Percentiles rank a stretch among this genome's conserved stretches.
Conservation (phyloP, 495 filamentous ascomycete species). For the Aspergillus conjunctus region DNA sequence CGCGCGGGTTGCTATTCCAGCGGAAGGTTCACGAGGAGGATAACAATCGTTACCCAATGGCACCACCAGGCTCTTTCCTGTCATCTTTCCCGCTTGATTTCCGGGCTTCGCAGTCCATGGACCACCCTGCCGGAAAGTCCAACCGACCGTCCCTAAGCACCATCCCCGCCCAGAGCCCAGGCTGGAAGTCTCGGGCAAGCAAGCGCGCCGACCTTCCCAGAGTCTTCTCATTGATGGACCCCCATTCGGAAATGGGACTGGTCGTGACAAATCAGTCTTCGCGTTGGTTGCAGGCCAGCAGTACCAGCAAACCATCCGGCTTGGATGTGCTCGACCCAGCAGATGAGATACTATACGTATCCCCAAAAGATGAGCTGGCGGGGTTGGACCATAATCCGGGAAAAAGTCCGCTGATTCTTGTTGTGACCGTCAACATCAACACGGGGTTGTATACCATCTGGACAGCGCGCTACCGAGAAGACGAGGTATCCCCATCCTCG, state of each 20-base stretch:
- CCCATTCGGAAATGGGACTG: slow-evolving; percentile 81
- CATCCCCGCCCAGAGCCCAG: slow-evolving; percentile 28
- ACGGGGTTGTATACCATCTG: slow-evolving; percentile 76
- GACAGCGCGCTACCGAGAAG: slow-evolving; percentile 69
- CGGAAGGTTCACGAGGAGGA: slow-evolving; percentile 57
- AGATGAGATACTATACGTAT: slow-evolving; percentile 83
- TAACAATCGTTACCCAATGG: slow-evolving; percentile 34
- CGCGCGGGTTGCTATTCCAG: slow-evolving; percentile 81
- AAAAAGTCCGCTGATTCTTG: slow-evolving; percentile 62
- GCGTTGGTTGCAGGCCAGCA: slow-evolving; percentile 36
- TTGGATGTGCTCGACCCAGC: slow-evolving; percentile 60
- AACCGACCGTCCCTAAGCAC: slow-evolving; percentile 39
- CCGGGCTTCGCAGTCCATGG: slow-evolving; percentile 47
- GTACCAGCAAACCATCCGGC: slow-evolving; percentile 37
- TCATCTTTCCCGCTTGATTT: slow-evolving; percentile 56
- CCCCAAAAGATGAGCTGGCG: slow-evolving; percentile 55
- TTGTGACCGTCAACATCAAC: slow-evolving; percentile 77
- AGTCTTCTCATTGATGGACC: slow-evolving; percentile 83
- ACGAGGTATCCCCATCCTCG: slow-evolving; percentile 53
- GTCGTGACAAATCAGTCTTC: slow-evolving; percentile 62
- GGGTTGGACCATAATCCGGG: slow-evolving; percentile 20
- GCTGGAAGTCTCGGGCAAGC: slow-evolving; percentile 30
- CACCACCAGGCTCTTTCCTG: slow-evolving; percentile 80
- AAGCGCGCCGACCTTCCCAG: slow-evolving; percentile 67
- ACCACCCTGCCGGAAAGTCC: slow-evolving; percentile 45